Evolutionary conservation across 2,329 filamentous ascomycete species (phyloP).

Genomic region (Domatiomyces globalis): DNA sequence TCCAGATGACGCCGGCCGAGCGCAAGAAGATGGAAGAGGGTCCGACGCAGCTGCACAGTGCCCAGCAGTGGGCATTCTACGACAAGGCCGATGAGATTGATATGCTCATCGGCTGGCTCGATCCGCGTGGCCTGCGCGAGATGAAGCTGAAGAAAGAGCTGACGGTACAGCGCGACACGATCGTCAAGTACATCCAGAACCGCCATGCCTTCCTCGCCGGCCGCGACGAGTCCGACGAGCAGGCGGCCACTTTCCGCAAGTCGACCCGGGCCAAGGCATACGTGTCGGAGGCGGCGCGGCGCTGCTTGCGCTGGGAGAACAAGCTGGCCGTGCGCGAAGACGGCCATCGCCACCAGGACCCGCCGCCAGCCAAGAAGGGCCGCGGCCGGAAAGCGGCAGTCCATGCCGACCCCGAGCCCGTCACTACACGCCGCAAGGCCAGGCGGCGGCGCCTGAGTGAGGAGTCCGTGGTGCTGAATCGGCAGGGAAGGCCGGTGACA

Average conservation of each 20-base stretch:
- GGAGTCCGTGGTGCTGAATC: constrained; percentile 20
- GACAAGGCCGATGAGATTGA: constrained; percentile 68
- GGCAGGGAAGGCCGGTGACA: constrained; percentile 36
- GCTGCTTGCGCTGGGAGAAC: constrained; percentile 54
- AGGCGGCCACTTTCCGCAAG: constrained; percentile 37
- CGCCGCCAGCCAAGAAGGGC: constrained; percentile 36
- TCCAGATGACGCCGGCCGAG: constrained; percentile 70
- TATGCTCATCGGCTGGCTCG: constrained; percentile 72
- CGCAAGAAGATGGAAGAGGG: constrained; percentile 80
- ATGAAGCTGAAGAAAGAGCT: constrained; percentile 79
- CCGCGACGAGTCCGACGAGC: constrained; percentile 34
- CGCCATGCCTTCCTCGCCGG: constrained; percentile 55
- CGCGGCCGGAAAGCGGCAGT: constrained; percentile 11
- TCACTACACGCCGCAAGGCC: not conserved
- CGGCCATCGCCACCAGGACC: constrained; percentile 48
- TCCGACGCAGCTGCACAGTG: constrained; percentile 58
- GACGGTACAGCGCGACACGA: constrained; percentile 57
- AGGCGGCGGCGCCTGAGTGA: not conserved
- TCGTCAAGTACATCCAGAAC: constrained; percentile 64
- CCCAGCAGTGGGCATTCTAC: constrained; percentile 81
- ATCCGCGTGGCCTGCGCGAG: constrained; percentile 74
- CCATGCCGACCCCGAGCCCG: not conserved
- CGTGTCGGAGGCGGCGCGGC: constrained; percentile 40
- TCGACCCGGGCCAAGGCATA: constrained; percentile 50
- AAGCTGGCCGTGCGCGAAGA: constrained; percentile 43